phyloP scores from a whole-genome alignment of 257 asterid species.

The Scutellaria minor region DNA sequence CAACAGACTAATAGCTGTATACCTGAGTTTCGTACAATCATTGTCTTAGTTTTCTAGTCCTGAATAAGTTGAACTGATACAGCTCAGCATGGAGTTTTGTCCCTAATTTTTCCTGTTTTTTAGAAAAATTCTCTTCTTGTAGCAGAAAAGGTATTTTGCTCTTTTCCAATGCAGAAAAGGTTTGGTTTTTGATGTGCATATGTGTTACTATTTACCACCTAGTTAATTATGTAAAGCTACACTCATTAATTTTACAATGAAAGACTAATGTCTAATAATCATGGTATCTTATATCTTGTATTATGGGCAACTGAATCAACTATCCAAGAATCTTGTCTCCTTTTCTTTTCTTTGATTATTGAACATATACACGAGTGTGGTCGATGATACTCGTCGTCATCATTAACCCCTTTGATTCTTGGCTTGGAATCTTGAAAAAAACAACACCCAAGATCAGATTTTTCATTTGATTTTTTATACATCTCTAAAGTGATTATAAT shows the following conservation, averaged over 20 bases:
- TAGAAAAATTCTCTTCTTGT: background rate
- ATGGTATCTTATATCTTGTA: too few relatives aligned
- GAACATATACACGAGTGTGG: background rate
- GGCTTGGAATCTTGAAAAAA: constrained; percentile 31
- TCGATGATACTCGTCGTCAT: background rate
- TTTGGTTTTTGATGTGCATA: too few relatives aligned
- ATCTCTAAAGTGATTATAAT: too few relatives aligned
- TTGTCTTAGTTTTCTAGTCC: constrained; percentile 37
- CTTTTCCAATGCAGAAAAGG: too few relatives aligned
- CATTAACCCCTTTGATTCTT: constrained; percentile 8
- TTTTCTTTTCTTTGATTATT: constrained; percentile 6
- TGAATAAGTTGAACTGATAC: constrained; percentile 26
- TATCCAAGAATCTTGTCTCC: constrained; percentile 17
- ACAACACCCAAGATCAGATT: constrained; percentile 19
- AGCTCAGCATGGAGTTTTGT: constrained; percentile 17
- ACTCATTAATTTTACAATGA: too few relatives aligned
- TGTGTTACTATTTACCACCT: too few relatives aligned
- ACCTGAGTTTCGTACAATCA: constrained; percentile 35
- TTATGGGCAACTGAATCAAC: too few relatives aligned
- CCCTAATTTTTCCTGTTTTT: background rate
- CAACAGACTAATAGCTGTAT: constrained; percentile 38
- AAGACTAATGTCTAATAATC: too few relatives aligned
- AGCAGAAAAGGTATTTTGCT: too few relatives aligned
- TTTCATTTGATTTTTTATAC: constrained; percentile 1
- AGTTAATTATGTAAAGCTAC: too few relatives aligned